phyloP scores from a whole-genome alignment of 768 basidiomycete genomes.

The Mycena latifolia region DNA sequence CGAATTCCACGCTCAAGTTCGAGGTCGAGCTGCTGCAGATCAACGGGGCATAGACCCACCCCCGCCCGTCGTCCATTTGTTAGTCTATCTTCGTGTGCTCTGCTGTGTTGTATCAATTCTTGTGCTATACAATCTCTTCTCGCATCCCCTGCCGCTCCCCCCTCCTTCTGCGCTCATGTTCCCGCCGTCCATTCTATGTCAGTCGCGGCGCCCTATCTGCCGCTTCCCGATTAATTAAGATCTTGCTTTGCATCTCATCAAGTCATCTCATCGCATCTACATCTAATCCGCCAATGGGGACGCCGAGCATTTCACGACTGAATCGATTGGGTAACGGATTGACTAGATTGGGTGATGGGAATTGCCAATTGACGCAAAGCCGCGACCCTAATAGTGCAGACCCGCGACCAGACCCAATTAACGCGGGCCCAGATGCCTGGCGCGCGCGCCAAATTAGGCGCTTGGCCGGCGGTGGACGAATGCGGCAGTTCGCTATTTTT shows the following conservation, averaged over 20 bases:
- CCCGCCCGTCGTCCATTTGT: not conserved
- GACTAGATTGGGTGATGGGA: not conserved
- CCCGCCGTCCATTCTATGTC: too few species aligned
- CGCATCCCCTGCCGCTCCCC: too few species aligned
- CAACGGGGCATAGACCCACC: too few species aligned
- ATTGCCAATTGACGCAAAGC: not conserved
- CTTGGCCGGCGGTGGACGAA: not conserved
- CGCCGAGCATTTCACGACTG: not conserved
- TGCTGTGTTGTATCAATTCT: slow-evolving; percentile 28
- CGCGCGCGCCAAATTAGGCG: not conserved
- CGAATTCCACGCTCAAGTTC: slow-evolving; percentile 80
- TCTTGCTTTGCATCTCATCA: too few species aligned
- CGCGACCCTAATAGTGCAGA: too few species aligned
- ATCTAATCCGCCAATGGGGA: slow-evolving; percentile 12
- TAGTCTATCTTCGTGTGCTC: not conserved
- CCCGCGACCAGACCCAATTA: too few species aligned
- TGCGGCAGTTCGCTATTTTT: slow-evolving; percentile 2
- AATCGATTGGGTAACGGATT: not conserved
- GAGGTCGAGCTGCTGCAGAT: slow-evolving; percentile 89
- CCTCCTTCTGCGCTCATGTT: too few species aligned
- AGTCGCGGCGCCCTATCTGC: too few species aligned
- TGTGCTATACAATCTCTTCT: slow-evolving; percentile 19
- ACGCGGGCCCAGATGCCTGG: not conserved
- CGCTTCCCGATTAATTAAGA: not conserved
- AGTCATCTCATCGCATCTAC: slow-evolving; percentile 1